These are phyloP conservation scores for Penicillium arizonense DNA, from an alignment of 495 filamentous ascomycete species.

Conservation along the genomic window DNA sequence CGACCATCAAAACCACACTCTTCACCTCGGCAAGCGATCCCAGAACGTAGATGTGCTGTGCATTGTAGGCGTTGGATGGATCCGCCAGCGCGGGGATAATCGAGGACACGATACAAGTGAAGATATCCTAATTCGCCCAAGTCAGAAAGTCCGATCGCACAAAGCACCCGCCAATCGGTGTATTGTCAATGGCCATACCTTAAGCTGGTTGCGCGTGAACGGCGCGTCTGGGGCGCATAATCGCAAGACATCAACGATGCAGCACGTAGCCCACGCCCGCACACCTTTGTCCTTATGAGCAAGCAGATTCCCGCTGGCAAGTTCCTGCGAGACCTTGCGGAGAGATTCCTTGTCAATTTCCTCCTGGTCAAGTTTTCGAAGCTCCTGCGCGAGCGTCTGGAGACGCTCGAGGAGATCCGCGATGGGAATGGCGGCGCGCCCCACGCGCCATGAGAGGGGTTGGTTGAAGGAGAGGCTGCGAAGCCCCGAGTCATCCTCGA, in stretches of 20 bases:
- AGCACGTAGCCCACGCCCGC: slow-evolving; percentile 81
- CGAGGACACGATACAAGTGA: slow-evolving; percentile 78
- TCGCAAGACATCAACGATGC: slow-evolving; percentile 89
- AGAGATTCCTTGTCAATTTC: slow-evolving; percentile 78
- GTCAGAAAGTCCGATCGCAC: neutral
- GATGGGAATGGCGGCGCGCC: slow-evolving; percentile 77
- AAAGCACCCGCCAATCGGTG: neutral
- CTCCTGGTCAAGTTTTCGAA: slow-evolving; percentile 85
- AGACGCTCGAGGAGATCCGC: slow-evolving; percentile 79
- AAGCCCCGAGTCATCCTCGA: slow-evolving; percentile 40
- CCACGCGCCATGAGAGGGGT: slow-evolving; percentile 86
- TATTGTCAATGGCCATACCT: slow-evolving; percentile 55
- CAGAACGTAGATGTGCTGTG: slow-evolving; percentile 86
- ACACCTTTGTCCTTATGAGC: slow-evolving; percentile 92
- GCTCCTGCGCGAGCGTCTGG: slow-evolving; percentile 76
- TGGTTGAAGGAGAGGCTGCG: slow-evolving; percentile 68
- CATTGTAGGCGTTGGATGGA: slow-evolving; percentile 86
- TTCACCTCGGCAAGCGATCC: slow-evolving; percentile 88
- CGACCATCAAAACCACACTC: slow-evolving; percentile 90
- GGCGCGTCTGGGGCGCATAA: slow-evolving; percentile 95
- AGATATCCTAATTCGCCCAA: slow-evolving; percentile 69
- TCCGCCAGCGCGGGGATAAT: slow-evolving; percentile 85
- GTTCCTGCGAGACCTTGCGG: slow-evolving; percentile 80
- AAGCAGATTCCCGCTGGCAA: slow-evolving; percentile 78
- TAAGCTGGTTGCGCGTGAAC: slow-evolving; percentile 84